Evolutionary conservation across 2,329 filamentous ascomycete genomes (phyloP).

Genomic region (Clarireedia sp.): DNA sequence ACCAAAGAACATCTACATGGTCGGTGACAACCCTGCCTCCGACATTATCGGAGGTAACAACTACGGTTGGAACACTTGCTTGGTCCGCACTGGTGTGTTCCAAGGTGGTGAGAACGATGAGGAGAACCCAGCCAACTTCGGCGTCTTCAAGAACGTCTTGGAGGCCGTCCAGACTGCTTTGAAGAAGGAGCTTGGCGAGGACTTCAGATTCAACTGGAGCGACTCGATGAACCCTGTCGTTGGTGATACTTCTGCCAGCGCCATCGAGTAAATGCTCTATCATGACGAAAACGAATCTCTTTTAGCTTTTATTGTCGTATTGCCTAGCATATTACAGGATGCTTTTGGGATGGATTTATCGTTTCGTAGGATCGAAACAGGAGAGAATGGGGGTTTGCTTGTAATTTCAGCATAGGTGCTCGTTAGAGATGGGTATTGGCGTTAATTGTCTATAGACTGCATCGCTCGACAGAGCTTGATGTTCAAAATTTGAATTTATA

Average conservation of each 20-base stretch:
- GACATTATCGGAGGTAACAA: conserved; percentile 72
- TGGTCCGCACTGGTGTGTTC: conserved; percentile 64
- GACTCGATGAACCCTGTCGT: conserved; percentile 62
- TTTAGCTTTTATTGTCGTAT: background rate
- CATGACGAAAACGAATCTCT: conserved; percentile 2
- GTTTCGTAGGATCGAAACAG: background rate
- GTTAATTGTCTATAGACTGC: background rate
- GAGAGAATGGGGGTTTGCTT: background rate
- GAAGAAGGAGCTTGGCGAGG: conserved; percentile 60
- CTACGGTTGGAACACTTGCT: conserved; percentile 75
- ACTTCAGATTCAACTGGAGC: conserved; percentile 68
- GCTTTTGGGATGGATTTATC: background rate
- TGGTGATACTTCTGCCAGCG: conserved; percentile 43
- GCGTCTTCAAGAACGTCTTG: conserved; percentile 65
- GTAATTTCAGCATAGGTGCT: conserved; percentile 1
- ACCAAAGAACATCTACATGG: conserved; percentile 62
- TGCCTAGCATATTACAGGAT: too few relatives aligned
- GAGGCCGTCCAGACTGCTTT: conserved; percentile 63
- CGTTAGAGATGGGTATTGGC: background rate
- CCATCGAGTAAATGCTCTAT: conserved; percentile 40
- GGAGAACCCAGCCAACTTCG: conserved; percentile 69
- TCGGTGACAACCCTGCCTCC: conserved; percentile 66
- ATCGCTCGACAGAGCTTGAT: background rate
- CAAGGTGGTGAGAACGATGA: conserved; percentile 63
- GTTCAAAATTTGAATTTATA: conserved; percentile 1